Percentiles rank a stretch among this genome's conserved stretches.
Evolutionary conservation across 2,329 filamentous ascomycete genomes (phyloP).

Genomic region (Nothopassalora personata): DNA sequence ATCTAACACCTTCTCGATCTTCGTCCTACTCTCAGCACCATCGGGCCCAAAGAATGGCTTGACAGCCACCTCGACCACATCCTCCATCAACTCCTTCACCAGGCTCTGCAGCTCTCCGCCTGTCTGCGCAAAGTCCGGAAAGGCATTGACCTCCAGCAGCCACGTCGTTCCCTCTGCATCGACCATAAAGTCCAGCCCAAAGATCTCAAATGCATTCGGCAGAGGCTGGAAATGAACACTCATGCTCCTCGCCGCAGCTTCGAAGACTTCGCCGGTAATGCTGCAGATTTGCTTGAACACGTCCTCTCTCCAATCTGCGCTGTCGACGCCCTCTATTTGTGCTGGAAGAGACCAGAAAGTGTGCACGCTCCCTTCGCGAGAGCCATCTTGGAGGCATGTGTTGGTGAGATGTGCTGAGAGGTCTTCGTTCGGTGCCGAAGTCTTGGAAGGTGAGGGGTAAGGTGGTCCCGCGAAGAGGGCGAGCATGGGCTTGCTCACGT

Average conservation of each 20-base stretch:
- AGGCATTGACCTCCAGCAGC: conserved; percentile 90
- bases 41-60: conserved; percentile 57
- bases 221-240: conserved; percentile 86
- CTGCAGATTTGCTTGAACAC: conserved; percentile 69
- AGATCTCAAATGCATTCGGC: conserved; percentile 85
- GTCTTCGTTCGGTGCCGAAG: conserved; percentile 40
- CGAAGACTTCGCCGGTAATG: conserved; percentile 72
- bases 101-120: conserved; percentile 67
- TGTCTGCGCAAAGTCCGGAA: conserved; percentile 92
- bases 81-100: conserved; percentile 71
- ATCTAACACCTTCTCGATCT: conserved; percentile 41
- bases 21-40: conserved; percentile 11
- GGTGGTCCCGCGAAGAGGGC: conserved; percentile 77
- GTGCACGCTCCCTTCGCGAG: conserved; percentile 61
- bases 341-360: conserved; percentile 67
- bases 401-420: conserved; percentile 84
- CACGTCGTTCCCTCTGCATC: conserved; percentile 60
- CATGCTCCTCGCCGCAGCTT: conserved; percentile 79
- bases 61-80: conserved; percentile 63
- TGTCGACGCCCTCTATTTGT: conserved; percentile 24
- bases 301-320: conserved; percentile 47
- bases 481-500: conserved; percentile 86
- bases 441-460: conserved; percentile 60
- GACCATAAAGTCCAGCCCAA: conserved; percentile 85
- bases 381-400: conserved; percentile 71